Evolutionary conservation across 148 eudicot genomes (phyloP).

Genomic region (Pharnaceum exiguum): DNA sequence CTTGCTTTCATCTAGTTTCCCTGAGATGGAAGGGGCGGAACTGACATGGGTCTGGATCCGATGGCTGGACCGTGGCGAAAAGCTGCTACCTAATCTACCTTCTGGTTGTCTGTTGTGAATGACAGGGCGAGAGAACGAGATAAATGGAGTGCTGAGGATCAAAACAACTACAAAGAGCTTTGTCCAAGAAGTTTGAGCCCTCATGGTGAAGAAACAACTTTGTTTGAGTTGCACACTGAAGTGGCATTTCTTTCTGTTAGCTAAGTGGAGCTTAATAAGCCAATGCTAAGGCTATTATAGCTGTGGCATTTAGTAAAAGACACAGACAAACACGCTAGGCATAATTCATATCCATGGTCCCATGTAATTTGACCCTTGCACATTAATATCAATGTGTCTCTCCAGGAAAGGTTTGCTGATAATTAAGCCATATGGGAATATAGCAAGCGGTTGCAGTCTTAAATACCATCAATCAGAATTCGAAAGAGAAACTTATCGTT

Average conservation of each 20-base stretch:
- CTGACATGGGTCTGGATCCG: background rate
- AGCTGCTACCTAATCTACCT: background rate
- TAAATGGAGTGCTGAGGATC: conserved; percentile 3
- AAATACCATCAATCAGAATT: conserved; percentile 13
- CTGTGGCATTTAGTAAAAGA: conserved; percentile 16
- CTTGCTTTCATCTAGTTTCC: conserved; percentile 5
- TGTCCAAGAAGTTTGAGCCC: conserved; percentile 4
- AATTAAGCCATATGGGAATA: background rate
- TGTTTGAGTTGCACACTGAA: background rate
- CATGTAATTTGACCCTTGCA: too few species aligned
- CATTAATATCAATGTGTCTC: conserved; percentile 11
- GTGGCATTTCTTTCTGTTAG: background rate
- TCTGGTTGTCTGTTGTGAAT: background rate
- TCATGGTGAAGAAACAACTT: conserved; percentile 13
- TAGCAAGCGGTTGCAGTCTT: conserved; percentile 1
- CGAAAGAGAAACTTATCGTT: background rate
- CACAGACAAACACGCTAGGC: conserved; percentile 16
- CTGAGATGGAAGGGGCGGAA: background rate
- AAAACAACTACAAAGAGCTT: conserved; percentile 7
- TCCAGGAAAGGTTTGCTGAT: conserved; percentile 4
- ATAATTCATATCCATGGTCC: conserved; percentile 20
- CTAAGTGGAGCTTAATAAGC: conserved; percentile 7
- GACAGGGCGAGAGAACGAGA: background rate
- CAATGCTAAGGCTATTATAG: conserved; percentile 1
- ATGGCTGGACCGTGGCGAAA: background rate